Evolutionary conservation across 352 stramenopile species (phyloP), one percentile per base, ranked within the genome.

Genomic region (Globisporangium echinulatum): DNA sequence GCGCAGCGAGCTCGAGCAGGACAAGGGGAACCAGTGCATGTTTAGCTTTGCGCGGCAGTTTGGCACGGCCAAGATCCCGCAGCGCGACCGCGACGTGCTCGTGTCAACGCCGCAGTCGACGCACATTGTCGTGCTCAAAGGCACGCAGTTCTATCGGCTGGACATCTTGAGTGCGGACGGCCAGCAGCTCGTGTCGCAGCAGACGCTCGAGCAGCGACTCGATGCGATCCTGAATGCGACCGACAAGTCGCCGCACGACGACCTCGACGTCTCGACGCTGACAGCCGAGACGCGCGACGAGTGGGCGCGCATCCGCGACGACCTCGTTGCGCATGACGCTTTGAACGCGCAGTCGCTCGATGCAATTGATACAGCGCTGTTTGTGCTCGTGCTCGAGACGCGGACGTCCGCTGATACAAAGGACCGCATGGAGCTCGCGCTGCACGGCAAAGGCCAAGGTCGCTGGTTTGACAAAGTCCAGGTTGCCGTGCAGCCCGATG

Each of bases 401-500:
- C 76, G 79, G 37, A 76, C 74, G 52, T 75, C 79, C 4, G 61
- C 59, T 0, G 81, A 89, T 55, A 82, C 75, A 55, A 85, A 87
- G 60, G 80, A 90, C 56, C 83, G 89, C 50, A 85, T 85, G 61
- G 71, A 92, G 43, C 61, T 92, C 33, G 89, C 95, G 14, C 74
- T 97, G 54, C 86, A 96, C 49, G 89, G 91, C 17, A 76, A 92
- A 44, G 77, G 77, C 10, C 73, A 70, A 37, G 87, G 91, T 58
- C 80, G 92, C 51, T 98, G 91, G 92, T 98, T 96, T 57, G 92
- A 98, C 77, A 98, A 98, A 77, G 75, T 97, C 58, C 85, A 94
- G 61, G 73, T 98, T 48, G 91, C 96, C 43, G 82, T 80, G 38
- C 79, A 95, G 49, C 68, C 68, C 14, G 85, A 96, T 59, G 92